A percentile compares a stretch with the other conserved stretches of the same genome.
Evolutionary conservation across 495 filamentous ascomycete species (phyloP).

Genomic region (Cercophora samala): DNA sequence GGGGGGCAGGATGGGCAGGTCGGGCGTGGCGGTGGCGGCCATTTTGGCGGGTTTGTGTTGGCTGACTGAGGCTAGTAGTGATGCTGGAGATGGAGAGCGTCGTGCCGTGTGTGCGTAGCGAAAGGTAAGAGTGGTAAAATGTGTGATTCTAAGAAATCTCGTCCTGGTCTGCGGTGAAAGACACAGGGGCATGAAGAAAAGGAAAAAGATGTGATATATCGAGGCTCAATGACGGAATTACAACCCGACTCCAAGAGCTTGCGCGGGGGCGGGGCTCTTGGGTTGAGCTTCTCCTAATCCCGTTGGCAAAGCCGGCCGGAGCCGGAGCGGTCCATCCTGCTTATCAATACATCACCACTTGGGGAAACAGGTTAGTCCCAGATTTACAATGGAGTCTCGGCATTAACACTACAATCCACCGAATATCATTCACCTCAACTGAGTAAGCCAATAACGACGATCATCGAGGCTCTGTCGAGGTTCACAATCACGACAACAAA

Average conservation of each 20-base stretch:
- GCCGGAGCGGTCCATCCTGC: conserved; percentile 3
- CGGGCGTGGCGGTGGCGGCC: conserved; percentile 31
- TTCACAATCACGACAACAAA: background rate
- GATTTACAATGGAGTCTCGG: background rate
- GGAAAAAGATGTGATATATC: background rate
- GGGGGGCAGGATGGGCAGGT: conserved; percentile 48
- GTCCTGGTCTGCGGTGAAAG: background rate
- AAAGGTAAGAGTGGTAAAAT: background rate
- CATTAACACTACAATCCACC: background rate
- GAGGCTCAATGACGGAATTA: background rate
- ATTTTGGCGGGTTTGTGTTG: conserved; percentile 14
- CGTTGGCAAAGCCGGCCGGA: background rate
- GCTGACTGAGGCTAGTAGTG: background rate
- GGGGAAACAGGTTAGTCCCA: background rate
- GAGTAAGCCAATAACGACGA: background rate
- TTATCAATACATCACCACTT: conserved; percentile 7
- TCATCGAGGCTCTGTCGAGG: background rate
- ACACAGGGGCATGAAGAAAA: background rate
- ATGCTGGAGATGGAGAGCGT: background rate
- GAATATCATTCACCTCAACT: background rate
- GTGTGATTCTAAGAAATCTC: background rate
- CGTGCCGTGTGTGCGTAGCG: background rate
- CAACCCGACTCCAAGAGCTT: background rate
- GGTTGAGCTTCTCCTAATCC: background rate
- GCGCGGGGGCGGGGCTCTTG: background rate